These are phyloP conservation scores for Penicillium sp. DNA, from an alignment of 2,329 filamentous ascomycete species.

Conservation along the genomic window DNA sequence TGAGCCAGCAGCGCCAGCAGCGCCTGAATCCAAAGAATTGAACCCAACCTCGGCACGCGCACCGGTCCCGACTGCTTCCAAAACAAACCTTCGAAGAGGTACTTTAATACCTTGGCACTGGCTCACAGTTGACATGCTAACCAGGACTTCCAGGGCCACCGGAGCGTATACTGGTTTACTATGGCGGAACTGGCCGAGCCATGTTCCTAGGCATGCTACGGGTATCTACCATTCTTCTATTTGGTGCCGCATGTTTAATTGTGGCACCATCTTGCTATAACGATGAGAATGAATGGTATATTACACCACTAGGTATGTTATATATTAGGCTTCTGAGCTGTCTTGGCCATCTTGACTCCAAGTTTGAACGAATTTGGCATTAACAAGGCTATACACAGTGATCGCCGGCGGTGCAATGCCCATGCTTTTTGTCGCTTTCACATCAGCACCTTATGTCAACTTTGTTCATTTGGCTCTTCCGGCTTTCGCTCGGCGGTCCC, in stretches of 20 bases:
- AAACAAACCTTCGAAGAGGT: constrained; percentile 31
- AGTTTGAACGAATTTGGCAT: background rate
- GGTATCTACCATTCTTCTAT: constrained; percentile 68
- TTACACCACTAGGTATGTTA: constrained; percentile 41
- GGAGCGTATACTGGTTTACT: constrained; percentile 66
- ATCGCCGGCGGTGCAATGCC: constrained; percentile 63
- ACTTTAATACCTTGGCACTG: background rate
- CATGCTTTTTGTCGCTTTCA: constrained; percentile 63
- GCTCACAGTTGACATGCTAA: constrained; percentile 9
- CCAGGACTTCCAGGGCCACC: constrained; percentile 30
- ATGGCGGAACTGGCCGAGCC: constrained; percentile 67
- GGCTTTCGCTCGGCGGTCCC: constrained; percentile 61
- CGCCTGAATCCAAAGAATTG: constrained; percentile 22
- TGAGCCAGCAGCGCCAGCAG: constrained; percentile 9
- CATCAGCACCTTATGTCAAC: constrained; percentile 69
- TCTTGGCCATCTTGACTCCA: background rate
- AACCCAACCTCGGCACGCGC: constrained; percentile 9
- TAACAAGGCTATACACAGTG: constrained; percentile 43
- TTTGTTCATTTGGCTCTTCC: constrained; percentile 71
- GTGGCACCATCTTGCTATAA: constrained; percentile 60
- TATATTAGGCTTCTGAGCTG: too few species aligned
- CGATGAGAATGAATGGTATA: constrained; percentile 45
- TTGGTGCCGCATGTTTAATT: constrained; percentile 64
- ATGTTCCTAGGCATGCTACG: constrained; percentile 71
- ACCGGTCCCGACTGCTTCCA: constrained; percentile 20